phyloP scores from a whole-genome alignment of 768 basidiomycete species.

The Neoboletus subvelutipes region DNA sequence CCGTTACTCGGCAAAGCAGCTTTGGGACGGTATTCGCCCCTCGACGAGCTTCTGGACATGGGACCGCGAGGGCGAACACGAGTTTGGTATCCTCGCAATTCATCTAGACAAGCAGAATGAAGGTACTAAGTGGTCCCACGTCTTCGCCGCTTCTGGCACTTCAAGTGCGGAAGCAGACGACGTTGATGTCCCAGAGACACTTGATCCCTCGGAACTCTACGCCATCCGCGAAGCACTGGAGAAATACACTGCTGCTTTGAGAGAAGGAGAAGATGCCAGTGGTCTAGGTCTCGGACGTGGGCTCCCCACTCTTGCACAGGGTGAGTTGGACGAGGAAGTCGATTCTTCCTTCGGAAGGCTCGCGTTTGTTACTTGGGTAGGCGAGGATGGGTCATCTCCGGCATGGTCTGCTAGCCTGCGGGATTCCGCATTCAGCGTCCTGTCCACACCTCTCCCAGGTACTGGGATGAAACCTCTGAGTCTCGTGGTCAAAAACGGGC shows the following conservation, averaged over 20 bases:
- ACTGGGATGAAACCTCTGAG: conserved; percentile 29
- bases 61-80: conserved; percentile 71
- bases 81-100: conserved; percentile 71
- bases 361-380: conserved; percentile 68
- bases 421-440: conserved; percentile 45
- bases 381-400: conserved; percentile 46
- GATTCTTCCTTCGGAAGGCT: conserved; percentile 70
- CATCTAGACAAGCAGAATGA: conserved; percentile 87
- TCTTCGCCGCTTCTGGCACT: conserved; percentile 62
- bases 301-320: conserved; percentile 78
- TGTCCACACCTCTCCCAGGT: conserved; percentile 76
- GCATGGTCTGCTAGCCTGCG: conserved; percentile 40
- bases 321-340: conserved; percentile 90
- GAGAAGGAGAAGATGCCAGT: conserved; percentile 55
- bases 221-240: conserved; percentile 78
- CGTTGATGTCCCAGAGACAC: conserved; percentile 79
- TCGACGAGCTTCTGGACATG: conserved; percentile 92
- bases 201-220: conserved; percentile 82
- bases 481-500: conserved; percentile 65
- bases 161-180: conserved; percentile 39
- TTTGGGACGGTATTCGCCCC: conserved; percentile 81
- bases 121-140: conserved; percentile 81
- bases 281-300: conserved; percentile 65
- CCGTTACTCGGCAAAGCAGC: conserved; percentile 54
- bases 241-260: conserved; percentile 74